Evolutionary conservation across 805 yeast species (phyloP), one percentile per base, ranked within the genome.

Genomic region (Metschnikowia henanensis): DNA sequence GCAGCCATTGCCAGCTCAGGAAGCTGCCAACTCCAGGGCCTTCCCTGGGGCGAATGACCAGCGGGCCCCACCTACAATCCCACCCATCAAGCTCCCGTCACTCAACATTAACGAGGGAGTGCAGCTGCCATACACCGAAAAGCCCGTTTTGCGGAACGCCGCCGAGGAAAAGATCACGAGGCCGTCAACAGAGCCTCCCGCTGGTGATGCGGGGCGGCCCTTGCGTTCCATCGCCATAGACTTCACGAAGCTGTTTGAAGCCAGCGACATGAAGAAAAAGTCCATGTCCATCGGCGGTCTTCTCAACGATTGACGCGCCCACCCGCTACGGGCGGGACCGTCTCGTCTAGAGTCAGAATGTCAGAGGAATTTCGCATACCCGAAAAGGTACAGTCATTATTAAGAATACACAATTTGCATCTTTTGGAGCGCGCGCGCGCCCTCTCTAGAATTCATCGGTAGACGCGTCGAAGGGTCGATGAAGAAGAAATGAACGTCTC

Each of bases 251-350:
- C 47, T 48, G n/a, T 53, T 53, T 25, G 30, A 37, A 35, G 33
- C 46, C 32, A 44, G 39, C 39, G 39, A 30, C 20, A 35, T 51
- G 18, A 52, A 51, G 31, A 56, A 49, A 17, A 55, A 55, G 5
- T 54, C 59, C 10, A 60, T 66, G 57, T 70, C 76, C 12, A 69
- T 71, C 29, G 71, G 71, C 5, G 73, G 74, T 5, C 48, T 70
- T 31, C 61, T 71, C 32, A 71, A 71, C 46, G 65, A 59, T 21
- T 44, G 20, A 21, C 19, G 30, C 8, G 7, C n/a, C n/a, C n/a
- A n/a, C n/a, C n/a, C n/a, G n/a, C n/a, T n/a, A n/a, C n/a, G n/a
- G n/a, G n/a, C n/a, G n/a, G n/a, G n/a, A n/a, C n/a, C n/a, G n/a
- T n/a, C n/a, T n/a, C n/a, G n/a, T n/a, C n/a, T 28, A 22, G 25